Evolutionary conservation across 768 basidiomycete species (phyloP).

Genomic region (Hericium coralloides): DNA sequence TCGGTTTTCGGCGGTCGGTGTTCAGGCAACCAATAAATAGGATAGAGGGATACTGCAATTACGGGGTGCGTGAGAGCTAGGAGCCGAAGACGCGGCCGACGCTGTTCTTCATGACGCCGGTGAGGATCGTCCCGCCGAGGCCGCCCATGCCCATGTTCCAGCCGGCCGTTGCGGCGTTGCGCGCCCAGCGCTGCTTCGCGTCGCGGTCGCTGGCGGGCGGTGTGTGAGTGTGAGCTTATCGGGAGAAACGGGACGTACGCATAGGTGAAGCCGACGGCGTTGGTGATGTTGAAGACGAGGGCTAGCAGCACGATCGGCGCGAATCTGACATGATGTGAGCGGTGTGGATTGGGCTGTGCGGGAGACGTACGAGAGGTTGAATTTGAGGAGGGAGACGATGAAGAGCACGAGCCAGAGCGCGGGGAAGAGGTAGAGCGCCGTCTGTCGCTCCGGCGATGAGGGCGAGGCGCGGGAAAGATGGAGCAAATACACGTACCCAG

Average conservation of each 20-base stretch:
- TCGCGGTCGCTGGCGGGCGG: conserved; percentile 63
- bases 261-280: conserved; percentile 95
- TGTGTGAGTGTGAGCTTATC: background rate
- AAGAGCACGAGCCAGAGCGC: conserved; percentile 80
- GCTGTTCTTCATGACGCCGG: conserved; percentile 74
- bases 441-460: conserved; percentile 31
- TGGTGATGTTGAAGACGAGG: conserved; percentile 92
- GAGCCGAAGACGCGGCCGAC: conserved; percentile 70
- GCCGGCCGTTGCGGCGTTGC: conserved; percentile 53
- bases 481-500: conserved; percentile 48
- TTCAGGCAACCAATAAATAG: conserved; percentile 1
- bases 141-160: conserved; percentile 75
- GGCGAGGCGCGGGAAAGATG: background rate
- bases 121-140: conserved; percentile 76
- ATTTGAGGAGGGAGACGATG: conserved; percentile 82
- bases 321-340: conserved; percentile 43
- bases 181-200: conserved; percentile 89
- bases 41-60: background rate
- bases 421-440: conserved; percentile 86
- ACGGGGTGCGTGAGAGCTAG: conserved; percentile 1
- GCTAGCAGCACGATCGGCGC: conserved; percentile 92
- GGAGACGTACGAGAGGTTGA: conserved; percentile 70
- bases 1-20: background rate
- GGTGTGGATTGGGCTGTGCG: conserved; percentile 5
- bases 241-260: conserved; percentile 44